Base-by-base conservation (phyloP, 2,329 filamentous ascomycete genomes). In the Penicillium sp. region DNA sequence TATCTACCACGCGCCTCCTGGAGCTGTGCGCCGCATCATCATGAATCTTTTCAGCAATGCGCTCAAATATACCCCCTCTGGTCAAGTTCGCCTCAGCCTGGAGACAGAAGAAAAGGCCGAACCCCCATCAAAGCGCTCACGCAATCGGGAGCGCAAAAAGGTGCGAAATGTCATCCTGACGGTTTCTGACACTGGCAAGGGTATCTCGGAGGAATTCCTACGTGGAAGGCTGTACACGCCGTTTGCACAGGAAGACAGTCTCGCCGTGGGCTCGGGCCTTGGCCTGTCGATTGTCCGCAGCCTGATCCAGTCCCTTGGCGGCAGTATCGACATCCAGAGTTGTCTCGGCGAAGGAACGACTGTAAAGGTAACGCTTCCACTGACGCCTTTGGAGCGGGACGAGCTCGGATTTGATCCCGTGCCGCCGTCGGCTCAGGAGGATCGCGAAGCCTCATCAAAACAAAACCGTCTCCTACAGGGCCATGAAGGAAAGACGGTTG, bases 201-300 rank as follows among this genome's bases (percentile, higher is more conserved):
- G 49, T 7, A 52, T 52, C 1, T 52, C 49, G 22, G 37, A 52
- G 4, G 49, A 52, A 15, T 52, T 41, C 22, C 11, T 52, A 2
- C 49, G 49, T 3, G 35, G 15, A 12, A 52, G 11, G 38, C 15
- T 52, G 11, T 90, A 86, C 66, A 82, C 80, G 0, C 84, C 87
- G 0, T 89, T 89, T 63, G 74, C 79, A 0, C 87, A 90, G 61
- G 88, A 89, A 65, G 80, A 87, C 45, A 67, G 75, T 0, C 70
- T 89, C 0, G 76, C 81, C 0, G 79, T 83, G 0, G 88, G 88
- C 0, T 83, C 84, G 0, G 88, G 88, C 0, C 77, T 90, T 0
- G 88, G 88, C 0, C 74, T 90, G 25, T 85, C 82, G 49, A 82
- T 89, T 6, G 86, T 89, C 1, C 79, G 81, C 37, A 60, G 53